A percentile compares a stretch with the other conserved stretches of the same genome.
Evolutionary conservation across 23 red algal genomes (phyloP).

Genomic region (Porphyridium purpureum): DNA sequence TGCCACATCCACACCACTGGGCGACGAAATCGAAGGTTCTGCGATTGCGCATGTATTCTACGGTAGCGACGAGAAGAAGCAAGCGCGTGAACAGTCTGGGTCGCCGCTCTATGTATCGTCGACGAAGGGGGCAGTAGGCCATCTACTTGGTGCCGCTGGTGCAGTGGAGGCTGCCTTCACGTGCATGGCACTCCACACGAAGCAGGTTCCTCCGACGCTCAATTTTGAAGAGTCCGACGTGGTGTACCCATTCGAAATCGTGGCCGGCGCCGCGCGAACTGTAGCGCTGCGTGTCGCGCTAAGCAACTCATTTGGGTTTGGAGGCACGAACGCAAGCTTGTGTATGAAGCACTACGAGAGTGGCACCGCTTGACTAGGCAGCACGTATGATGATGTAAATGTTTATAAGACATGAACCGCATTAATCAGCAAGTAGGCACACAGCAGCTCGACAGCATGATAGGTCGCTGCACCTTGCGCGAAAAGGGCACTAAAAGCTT

Average conservation of each 20-base stretch:
- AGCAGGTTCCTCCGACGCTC: constrained; percentile 27
- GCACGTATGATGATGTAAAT: too few relatives aligned
- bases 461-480: too few relatives aligned
- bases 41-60: constrained; percentile 52
- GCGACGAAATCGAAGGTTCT: constrained; percentile 24
- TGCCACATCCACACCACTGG: constrained; percentile 51
- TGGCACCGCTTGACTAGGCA: neutral
- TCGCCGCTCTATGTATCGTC: constrained; percentile 13
- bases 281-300: constrained; percentile 24
- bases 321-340: constrained; percentile 47
- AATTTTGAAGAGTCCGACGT: constrained; percentile 35
- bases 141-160: constrained; percentile 59
- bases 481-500: too few relatives aligned
- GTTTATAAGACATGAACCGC: too few relatives aligned
- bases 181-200: constrained; percentile 17
- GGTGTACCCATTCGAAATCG: constrained; percentile 1
- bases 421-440: too few relatives aligned
- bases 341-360: neutral
- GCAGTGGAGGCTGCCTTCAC: constrained; percentile 76
- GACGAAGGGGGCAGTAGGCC: constrained; percentile 67
- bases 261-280: neutral
- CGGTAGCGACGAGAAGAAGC: too few relatives aligned
- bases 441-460: too few relatives aligned
- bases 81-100: constrained; percentile 2
- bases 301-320: constrained; percentile 83